Percentiles rank a stretch among this genome's conserved stretches.
Conservation (phyloP, 164 flowering plant genomes). For the Berberis thunbergii region DNA sequence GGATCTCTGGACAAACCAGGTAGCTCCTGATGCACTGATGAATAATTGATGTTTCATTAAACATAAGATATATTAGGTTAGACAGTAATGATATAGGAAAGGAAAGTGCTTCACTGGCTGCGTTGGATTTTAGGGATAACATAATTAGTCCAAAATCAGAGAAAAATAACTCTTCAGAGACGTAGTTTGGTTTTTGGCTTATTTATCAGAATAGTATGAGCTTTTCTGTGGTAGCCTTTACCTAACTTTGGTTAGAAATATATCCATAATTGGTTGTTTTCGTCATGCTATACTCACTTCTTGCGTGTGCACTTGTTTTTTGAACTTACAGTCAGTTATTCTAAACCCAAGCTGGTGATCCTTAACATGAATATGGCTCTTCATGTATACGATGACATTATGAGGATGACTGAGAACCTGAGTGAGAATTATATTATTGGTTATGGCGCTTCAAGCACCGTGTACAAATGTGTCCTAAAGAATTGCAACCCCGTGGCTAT, state of each 20-base stretch:
- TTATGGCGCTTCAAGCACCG: slow-evolving; percentile 94
- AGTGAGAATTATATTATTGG: slow-evolving; percentile 94
- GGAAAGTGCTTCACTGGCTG: too few relatives aligned
- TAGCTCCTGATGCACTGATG: slow-evolving; percentile 2
- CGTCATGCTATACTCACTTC: not conserved
- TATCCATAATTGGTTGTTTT: too few relatives aligned
- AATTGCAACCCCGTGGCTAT: slow-evolving; percentile 96
- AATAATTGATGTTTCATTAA: not conserved
- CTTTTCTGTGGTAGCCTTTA: too few relatives aligned
- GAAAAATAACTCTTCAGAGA: too few relatives aligned
- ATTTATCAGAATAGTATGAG: too few relatives aligned
- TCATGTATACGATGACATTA: slow-evolving; percentile 92
- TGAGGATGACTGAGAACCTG: slow-evolving; percentile 98
- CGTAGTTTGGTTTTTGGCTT: too few relatives aligned
- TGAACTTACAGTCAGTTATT: slow-evolving; percentile 38
- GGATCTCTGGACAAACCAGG: slow-evolving; percentile 82
- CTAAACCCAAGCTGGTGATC: slow-evolving; percentile 85
- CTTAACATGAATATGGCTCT: slow-evolving; percentile 99
- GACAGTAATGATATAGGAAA: too few relatives aligned
- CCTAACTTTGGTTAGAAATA: too few relatives aligned
- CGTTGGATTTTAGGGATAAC: too few relatives aligned
- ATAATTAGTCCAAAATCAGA: too few relatives aligned
- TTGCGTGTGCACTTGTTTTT: not conserved
- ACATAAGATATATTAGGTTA: not conserved
- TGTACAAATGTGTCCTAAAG: slow-evolving; percentile 90